Conservation (phyloP, 192 early-diverging fungal species). For the Coemansia sp. region DNA sequence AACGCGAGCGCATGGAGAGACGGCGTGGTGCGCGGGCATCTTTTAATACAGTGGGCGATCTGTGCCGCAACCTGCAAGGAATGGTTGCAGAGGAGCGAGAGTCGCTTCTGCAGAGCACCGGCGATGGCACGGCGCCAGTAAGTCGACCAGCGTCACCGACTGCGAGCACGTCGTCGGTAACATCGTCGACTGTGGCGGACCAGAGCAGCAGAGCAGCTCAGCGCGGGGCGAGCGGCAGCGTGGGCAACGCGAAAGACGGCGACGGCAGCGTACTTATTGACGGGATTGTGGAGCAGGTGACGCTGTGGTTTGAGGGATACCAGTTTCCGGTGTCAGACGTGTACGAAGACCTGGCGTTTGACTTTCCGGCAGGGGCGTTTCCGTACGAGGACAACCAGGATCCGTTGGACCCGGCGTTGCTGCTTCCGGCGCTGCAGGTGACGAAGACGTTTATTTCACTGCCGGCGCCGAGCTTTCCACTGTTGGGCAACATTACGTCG, state of each 20-base stretch:
- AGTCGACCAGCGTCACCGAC: slow-evolving; percentile 37
- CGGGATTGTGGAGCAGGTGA: slow-evolving; percentile 40
- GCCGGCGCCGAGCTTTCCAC: slow-evolving; percentile 60
- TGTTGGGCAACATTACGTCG: slow-evolving; percentile 67
- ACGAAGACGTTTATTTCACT: slow-evolving; percentile 65
- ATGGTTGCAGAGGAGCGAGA: slow-evolving; percentile 33
- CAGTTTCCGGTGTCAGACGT: slow-evolving; percentile 54
- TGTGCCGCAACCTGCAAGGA: slow-evolving; percentile 39
- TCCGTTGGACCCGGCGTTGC: slow-evolving; percentile 60
- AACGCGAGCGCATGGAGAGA: slow-evolving; percentile 42
- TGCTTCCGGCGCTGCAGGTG: slow-evolving; percentile 68
- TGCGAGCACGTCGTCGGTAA: slow-evolving; percentile 24
- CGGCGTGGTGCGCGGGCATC: slow-evolving; percentile 39
- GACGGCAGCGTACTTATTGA: slow-evolving; percentile 29
- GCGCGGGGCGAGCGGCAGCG: background rate
- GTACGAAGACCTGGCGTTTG: slow-evolving; percentile 56
- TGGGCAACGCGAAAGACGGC: background rate
- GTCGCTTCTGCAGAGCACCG: slow-evolving; percentile 8
- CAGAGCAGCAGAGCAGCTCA: background rate
- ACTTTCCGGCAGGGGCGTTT: slow-evolving; percentile 48
- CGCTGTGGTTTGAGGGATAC: slow-evolving; percentile 52
- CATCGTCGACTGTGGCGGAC: slow-evolving; percentile 11
- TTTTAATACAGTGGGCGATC: slow-evolving; percentile 36
- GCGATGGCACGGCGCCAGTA: slow-evolving; percentile 1
- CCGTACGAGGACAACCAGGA: slow-evolving; percentile 60